Evolutionary conservation across 2,329 filamentous ascomycete genomes (phyloP).

Genomic region (Cryphonectria japonica): DNA sequence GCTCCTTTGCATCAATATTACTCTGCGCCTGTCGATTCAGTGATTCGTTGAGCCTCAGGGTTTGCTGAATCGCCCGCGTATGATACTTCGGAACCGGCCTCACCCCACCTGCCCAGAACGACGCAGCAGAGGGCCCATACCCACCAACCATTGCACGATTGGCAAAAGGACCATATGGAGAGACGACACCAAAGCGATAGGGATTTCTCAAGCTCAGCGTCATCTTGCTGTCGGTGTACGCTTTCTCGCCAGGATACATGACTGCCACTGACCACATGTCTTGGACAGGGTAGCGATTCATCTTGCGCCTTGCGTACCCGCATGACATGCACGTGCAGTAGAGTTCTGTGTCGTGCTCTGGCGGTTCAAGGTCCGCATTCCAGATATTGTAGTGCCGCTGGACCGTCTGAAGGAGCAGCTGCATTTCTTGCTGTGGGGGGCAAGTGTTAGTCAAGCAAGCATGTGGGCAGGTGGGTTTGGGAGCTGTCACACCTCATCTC

Average conservation of each 20-base stretch:
- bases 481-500: constrained; percentile 40
- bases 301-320: constrained; percentile 42
- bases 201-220: constrained; percentile 18
- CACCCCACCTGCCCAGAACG: neutral
- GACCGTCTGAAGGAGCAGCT: constrained; percentile 44
- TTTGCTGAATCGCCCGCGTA: constrained; percentile 2
- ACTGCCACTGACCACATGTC: constrained; percentile 49
- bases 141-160: neutral
- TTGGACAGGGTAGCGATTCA: constrained; percentile 42
- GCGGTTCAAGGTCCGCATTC: constrained; percentile 50
- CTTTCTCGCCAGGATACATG: constrained; percentile 49
- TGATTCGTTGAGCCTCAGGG: neutral
- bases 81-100: constrained; percentile 8
- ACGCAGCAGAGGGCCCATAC: neutral
- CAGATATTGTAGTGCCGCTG: constrained; percentile 46
- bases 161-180: neutral
- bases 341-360: constrained; percentile 46
- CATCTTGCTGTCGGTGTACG: constrained; percentile 37
- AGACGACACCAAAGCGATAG: constrained; percentile 1
- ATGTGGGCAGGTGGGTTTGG: neutral
- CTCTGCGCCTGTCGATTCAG: constrained; percentile 28
- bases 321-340: constrained; percentile 47
- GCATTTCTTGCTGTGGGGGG: constrained; percentile 45
- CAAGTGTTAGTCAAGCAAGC: neutral
- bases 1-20: constrained; percentile 10